Evolutionary conservation across 2,329 filamentous ascomycete species (phyloP), one percentile per base, ranked within the genome.

Genomic region (Microdochium bolleyi): DNA sequence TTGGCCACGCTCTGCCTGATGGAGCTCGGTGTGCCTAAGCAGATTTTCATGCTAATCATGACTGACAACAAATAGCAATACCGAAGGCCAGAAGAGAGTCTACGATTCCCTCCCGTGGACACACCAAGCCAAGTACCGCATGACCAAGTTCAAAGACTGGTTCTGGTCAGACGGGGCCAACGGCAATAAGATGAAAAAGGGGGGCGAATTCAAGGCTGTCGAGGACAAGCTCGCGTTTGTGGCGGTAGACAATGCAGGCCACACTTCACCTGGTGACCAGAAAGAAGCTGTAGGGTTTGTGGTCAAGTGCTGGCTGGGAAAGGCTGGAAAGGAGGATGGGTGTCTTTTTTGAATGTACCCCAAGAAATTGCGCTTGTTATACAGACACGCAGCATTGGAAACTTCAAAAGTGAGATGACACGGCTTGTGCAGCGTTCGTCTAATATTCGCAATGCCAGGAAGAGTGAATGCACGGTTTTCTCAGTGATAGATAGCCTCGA

Each of bases 1-100:
- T 46, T 46, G 3, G 7, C 14, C 7, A 5, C 5, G 7, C 14
- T 19, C 34, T 38, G 14, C n/a, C 27, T 9, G 34, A 16, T 19
- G 7, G n/a, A 3, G 4, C n/a, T 38, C n/a, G 7, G 3, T 19
- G 7, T 38, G 34, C 13, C 34, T n/a, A n/a, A 14, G 14, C n/a
- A 5, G 14, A 38, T 14, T 9, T 38, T 38, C n/a, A 30, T 38
- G 34, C 34, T 38, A 7, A 46, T 13, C 21, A 19, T 46, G 41
- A 7, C 7, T 13, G 21, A 10, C 8, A 16, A 3, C 7, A 38
- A 4, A 19, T 22, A 55, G 54, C 9, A 55, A 53, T 13, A 56
- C 54, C 10, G 54, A 56, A 49, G 54, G 54, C 1, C 50, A 52
- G 2, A 56, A 56, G 50, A 24, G 54, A 21, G 54, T 54, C 9